phyloP scores from a whole-genome alignment of 2,329 filamentous ascomycete genomes.

The Stachybotrys elegans region DNA sequence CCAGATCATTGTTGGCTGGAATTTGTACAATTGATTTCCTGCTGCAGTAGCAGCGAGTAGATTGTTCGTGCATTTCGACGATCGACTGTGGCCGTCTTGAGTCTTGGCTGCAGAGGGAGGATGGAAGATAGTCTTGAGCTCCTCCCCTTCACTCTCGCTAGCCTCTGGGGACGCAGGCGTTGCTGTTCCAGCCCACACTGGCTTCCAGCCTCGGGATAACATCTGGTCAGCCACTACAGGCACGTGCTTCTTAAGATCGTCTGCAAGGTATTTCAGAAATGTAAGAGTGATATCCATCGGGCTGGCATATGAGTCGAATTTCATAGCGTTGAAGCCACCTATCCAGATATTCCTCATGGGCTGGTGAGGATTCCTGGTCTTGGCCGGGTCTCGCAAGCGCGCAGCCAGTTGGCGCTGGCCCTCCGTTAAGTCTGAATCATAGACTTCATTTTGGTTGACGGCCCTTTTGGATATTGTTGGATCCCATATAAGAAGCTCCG shows the following conservation, averaged over 20 bases:
- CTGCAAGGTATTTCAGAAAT: conserved; percentile 27
- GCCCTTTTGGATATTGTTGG: conserved; percentile 21
- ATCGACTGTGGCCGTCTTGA: conserved; percentile 4
- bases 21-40: conserved; percentile 27
- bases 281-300: conserved; percentile 38
- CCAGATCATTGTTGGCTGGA: conserved; percentile 46
- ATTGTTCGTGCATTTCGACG: conserved; percentile 35
- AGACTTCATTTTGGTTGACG: conserved; percentile 9
- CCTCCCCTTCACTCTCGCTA: conserved; percentile 10
- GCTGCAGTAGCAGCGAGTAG: conserved; percentile 34
- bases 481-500: conserved; percentile 55
- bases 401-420: conserved; percentile 36
- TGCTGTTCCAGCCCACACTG: conserved; percentile 16
- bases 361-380: conserved; percentile 23
- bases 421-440: conserved; percentile 31
- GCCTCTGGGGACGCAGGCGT: too few relatives aligned
- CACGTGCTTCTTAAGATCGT: conserved; percentile 26
- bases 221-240: conserved; percentile 27
- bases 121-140: conserved; percentile 38
- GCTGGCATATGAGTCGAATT: conserved; percentile 11
- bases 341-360: conserved; percentile 41
- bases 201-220: conserved; percentile 29
- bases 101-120: conserved; percentile 37
- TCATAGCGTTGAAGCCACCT: conserved; percentile 32
- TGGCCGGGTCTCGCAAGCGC: too few relatives aligned